A percentile compares a stretch with the other conserved stretches of the same genome.
phyloP scores from a whole-genome alignment of 2,329 filamentous ascomycete genomes.

The Nemania abortiva region DNA sequence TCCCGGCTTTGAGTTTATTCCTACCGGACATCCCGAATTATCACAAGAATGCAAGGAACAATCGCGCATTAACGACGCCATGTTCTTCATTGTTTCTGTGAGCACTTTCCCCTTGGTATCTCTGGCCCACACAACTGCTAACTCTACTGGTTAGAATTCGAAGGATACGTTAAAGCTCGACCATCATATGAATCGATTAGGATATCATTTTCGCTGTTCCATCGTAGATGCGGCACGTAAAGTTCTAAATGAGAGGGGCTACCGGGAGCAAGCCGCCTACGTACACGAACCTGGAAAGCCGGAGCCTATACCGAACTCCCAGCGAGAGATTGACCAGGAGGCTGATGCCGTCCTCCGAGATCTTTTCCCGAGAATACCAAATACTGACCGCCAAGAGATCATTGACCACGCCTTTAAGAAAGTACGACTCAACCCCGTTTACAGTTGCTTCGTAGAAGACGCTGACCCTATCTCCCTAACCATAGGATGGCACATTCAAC shows the following conservation, averaged over 20 bases:
- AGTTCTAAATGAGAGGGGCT: slow-evolving; percentile 44
- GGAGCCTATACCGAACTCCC: slow-evolving; percentile 70
- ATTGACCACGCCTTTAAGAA: slow-evolving; percentile 73
- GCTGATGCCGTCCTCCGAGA: slow-evolving; percentile 73
- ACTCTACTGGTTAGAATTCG: slow-evolving; percentile 49
- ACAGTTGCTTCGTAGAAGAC: neutral
- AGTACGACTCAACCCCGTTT: slow-evolving; percentile 56
- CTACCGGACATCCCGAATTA: slow-evolving; percentile 71
- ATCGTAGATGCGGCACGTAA: slow-evolving; percentile 69
- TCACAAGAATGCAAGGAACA: slow-evolving; percentile 73
- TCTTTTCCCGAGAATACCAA: slow-evolving; percentile 73
- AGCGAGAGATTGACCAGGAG: slow-evolving; percentile 71
- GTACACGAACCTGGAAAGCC: slow-evolving; percentile 53
- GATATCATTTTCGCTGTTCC: slow-evolving; percentile 69
- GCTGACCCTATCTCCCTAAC: slow-evolving; percentile 36
- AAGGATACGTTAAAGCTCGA: slow-evolving; percentile 56
- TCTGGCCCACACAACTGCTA: slow-evolving; percentile 35
- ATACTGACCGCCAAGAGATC: slow-evolving; percentile 72
- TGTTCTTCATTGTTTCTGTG: slow-evolving; percentile 77
- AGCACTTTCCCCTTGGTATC: slow-evolving; percentile 47
- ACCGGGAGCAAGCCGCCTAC: slow-evolving; percentile 46
- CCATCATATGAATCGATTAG: slow-evolving; percentile 69
- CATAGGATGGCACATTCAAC: slow-evolving; percentile 63
- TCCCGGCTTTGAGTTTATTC: slow-evolving; percentile 72
- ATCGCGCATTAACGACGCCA: slow-evolving; percentile 70